Evolutionary conservation across 2,329 filamentous ascomycete species (phyloP).

Genomic region (Phaeosphaeriaceae sp.): DNA sequence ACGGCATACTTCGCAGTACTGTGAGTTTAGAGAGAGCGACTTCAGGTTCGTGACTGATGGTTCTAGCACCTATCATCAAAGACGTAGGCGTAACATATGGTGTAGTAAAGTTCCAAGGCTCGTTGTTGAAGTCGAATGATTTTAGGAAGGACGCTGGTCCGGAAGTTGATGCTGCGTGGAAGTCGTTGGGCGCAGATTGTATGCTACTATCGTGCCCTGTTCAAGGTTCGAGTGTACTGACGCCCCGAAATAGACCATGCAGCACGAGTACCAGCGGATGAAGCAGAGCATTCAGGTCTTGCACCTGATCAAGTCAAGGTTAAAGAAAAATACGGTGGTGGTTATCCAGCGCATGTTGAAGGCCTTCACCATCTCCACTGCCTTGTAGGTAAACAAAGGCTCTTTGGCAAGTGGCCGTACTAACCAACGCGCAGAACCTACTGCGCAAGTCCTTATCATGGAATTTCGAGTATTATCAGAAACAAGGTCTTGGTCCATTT

Average conservation of each 20-base stretch:
- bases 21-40: constrained; percentile 19
- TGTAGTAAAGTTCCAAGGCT: constrained; percentile 60
- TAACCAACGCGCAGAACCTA: constrained; percentile 56
- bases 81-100: constrained; percentile 52
- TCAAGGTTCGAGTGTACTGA: background rate
- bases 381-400: constrained; percentile 50
- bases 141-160: constrained; percentile 59
- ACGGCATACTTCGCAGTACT: constrained; percentile 40
- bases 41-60: constrained; percentile 1
- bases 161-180: constrained; percentile 66
- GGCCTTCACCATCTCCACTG: constrained; percentile 65
- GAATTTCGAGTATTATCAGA: constrained; percentile 65
- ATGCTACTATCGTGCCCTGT: constrained; percentile 1
- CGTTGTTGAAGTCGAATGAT: constrained; percentile 60
- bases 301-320: constrained; percentile 64
- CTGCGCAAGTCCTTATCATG: constrained; percentile 64
- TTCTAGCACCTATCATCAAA: constrained; percentile 41
- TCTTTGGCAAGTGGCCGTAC: background rate
- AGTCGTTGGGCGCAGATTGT: constrained; percentile 60
- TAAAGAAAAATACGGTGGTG: constrained; percentile 63
- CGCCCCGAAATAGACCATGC: constrained; percentile 28
- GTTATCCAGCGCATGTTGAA: constrained; percentile 64
- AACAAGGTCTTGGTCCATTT: constrained; percentile 60
- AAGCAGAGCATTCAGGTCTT: constrained; percentile 59
- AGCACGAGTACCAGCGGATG: constrained; percentile 57